Evolutionary conservation across 2,329 filamentous ascomycete species (phyloP).

Genomic region (Phyllosticta ampelicida): DNA sequence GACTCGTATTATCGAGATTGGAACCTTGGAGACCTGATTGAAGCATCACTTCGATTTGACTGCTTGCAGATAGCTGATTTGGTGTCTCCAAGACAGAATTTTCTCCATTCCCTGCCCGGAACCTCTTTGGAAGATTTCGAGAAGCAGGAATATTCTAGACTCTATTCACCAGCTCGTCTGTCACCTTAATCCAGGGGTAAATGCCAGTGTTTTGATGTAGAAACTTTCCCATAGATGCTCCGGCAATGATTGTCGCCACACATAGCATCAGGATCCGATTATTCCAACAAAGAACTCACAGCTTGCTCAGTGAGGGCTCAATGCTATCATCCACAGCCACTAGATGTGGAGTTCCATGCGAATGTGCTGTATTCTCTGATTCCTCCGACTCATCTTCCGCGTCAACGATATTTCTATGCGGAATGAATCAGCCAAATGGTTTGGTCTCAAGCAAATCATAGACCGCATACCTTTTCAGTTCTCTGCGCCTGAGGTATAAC

Average conservation of each 20-base stretch:
- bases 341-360: not conserved
- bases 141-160: no score
- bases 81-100: no score
- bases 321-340: not conserved
- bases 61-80: no score
- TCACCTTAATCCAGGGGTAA: no score
- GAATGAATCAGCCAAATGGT: not conserved
- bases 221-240: not conserved
- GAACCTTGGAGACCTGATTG: no score
- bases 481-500: conserved; percentile 30
- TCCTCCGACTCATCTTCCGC: not conserved
- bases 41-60: no score
- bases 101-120: no score
- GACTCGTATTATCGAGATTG: no score
- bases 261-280: not conserved
- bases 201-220: not conserved
- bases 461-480: not conserved
- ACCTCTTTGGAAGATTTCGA: no score
- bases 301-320: not conserved
- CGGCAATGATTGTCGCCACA: not conserved
- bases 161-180: not conserved
- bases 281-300: not conserved
- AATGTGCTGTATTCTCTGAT: not conserved
- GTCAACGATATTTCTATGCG: not conserved
- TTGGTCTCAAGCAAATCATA: not conserved